phyloP scores from a whole-genome alignment of 2,329 filamentous ascomycete species.

The Atkinsonella hypoxylon region DNA sequence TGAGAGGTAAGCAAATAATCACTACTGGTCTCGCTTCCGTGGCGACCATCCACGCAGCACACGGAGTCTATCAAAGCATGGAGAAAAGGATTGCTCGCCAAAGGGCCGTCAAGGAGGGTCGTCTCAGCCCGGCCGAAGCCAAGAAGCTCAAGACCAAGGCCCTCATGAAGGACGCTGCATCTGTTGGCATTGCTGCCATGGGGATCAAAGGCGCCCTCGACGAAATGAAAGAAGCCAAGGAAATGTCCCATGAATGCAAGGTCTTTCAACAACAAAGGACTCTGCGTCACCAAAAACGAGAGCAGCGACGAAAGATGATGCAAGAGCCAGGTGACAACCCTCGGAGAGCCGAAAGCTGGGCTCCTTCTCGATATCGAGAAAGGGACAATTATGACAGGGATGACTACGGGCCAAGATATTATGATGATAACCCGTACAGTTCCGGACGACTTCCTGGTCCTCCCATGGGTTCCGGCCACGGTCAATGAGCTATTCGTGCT shows the following conservation, averaged over 20 bases:
- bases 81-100: conserved; percentile 41
- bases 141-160: conserved; percentile 46
- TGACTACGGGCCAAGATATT: conserved; percentile 32
- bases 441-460: conserved; percentile 27
- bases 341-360: conserved; percentile 33
- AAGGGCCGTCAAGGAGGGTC: conserved; percentile 41
- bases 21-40: conserved; percentile 45
- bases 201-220: conserved; percentile 44
- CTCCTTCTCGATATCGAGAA: conserved; percentile 27
- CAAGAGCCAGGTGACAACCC: conserved; percentile 21
- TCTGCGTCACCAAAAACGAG: conserved; percentile 35
- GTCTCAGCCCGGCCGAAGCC: conserved; percentile 37
- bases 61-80: conserved; percentile 47
- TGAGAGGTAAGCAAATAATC: conserved; percentile 50
- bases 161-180: conserved; percentile 45
- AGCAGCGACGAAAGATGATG: conserved; percentile 20
- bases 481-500: conserved; percentile 2
- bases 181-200: conserved; percentile 44
- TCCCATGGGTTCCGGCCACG: conserved; percentile 10
- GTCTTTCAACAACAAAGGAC: conserved; percentile 38
- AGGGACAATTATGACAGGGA: conserved; percentile 26
- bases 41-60: conserved; percentile 48
- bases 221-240: conserved; percentile 43
- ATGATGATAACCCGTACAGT: conserved; percentile 35
- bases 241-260: conserved; percentile 34